Evolutionary conservation across 345 rosid species (phyloP).

Genomic region (Acer saccharum): DNA sequence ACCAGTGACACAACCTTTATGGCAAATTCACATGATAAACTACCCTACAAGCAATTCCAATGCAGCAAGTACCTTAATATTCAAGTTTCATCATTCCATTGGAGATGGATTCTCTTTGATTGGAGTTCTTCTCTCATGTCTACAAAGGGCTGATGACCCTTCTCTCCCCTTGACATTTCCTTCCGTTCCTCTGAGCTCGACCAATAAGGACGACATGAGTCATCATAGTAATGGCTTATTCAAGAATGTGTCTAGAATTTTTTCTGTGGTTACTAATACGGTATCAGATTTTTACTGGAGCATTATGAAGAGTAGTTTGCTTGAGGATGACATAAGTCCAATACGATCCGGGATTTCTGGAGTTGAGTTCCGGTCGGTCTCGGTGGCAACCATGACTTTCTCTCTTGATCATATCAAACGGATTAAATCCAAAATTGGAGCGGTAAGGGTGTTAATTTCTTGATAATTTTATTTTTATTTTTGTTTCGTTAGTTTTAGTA

Average conservation of each 20-base stretch:
- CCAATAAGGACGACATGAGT: not conserved
- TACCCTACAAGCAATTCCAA: constrained; percentile 37
- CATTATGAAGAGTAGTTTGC: constrained; percentile 34
- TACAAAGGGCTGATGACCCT: constrained; percentile 54
- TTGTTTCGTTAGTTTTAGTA: not conserved
- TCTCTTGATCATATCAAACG: constrained; percentile 39
- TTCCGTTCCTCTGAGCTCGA: constrained; percentile 1
- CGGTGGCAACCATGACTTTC: constrained; percentile 26
- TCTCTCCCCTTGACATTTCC: constrained; percentile 48
- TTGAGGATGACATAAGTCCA: constrained; percentile 38
- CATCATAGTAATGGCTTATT: not conserved
- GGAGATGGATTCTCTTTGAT: constrained; percentile 57
- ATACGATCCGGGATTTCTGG: constrained; percentile 38
- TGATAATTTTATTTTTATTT: not conserved
- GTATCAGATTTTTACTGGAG: constrained; percentile 42
- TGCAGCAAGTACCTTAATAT: constrained; percentile 31
- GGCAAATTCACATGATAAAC: constrained; percentile 55
- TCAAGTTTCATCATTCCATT: constrained; percentile 62
- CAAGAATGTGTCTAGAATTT: not conserved
- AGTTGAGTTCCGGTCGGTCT: constrained; percentile 36
- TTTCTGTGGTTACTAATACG: constrained; percentile 21
- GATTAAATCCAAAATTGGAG: constrained; percentile 41
- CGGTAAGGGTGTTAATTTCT: constrained; percentile 18
- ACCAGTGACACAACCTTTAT: constrained; percentile 38
- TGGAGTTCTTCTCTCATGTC: constrained; percentile 54